Conservation (phyloP, 2,329 filamentous ascomycete species). For the Laburnicola sp. region DNA sequence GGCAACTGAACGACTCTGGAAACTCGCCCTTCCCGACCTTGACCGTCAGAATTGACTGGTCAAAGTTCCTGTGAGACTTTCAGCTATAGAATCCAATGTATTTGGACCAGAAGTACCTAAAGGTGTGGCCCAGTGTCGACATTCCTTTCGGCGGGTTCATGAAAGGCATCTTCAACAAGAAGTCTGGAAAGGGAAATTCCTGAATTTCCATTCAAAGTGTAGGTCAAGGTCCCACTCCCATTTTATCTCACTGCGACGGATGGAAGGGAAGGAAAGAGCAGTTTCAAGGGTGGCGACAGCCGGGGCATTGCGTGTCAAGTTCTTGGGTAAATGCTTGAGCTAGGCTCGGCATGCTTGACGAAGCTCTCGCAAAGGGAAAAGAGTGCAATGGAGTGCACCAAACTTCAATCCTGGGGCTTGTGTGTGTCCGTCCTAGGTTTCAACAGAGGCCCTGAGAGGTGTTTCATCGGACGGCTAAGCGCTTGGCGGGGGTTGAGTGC, state of each 20-base stretch:
- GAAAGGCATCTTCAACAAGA: conserved; percentile 44
- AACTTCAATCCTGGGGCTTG: conserved; percentile 8
- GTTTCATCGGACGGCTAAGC: conserved; percentile 11
- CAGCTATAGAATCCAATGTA: conserved; percentile 7
- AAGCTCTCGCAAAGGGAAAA: not conserved
- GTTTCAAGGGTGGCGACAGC: conserved; percentile 18
- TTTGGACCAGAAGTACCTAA: conserved; percentile 24
- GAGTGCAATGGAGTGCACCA: conserved; percentile 3
- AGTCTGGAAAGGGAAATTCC: conserved; percentile 31
- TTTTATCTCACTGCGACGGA: conserved; percentile 8
- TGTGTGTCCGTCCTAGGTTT: conserved; percentile 11
- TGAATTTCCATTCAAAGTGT: conserved; percentile 18
- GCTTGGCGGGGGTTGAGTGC: conserved; percentile 17
- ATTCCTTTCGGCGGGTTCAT: conserved; percentile 35
- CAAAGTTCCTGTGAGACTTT: conserved; percentile 38
- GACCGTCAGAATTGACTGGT: conserved; percentile 42
- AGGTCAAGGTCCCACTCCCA: not conserved
- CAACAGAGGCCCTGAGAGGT: conserved; percentile 9
- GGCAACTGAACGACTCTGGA: conserved; percentile 41
- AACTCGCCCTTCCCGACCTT: conserved; percentile 37
- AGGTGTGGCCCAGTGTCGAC: conserved; percentile 41
- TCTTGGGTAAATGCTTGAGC: conserved; percentile 14
- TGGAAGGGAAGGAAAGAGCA: conserved; percentile 4
- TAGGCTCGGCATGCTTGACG: conserved; percentile 16
- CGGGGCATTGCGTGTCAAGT: conserved; percentile 17